phyloP scores from a whole-genome alignment of 1,284 basidiomycete genomes.

The Ganoderma sinense region DNA sequence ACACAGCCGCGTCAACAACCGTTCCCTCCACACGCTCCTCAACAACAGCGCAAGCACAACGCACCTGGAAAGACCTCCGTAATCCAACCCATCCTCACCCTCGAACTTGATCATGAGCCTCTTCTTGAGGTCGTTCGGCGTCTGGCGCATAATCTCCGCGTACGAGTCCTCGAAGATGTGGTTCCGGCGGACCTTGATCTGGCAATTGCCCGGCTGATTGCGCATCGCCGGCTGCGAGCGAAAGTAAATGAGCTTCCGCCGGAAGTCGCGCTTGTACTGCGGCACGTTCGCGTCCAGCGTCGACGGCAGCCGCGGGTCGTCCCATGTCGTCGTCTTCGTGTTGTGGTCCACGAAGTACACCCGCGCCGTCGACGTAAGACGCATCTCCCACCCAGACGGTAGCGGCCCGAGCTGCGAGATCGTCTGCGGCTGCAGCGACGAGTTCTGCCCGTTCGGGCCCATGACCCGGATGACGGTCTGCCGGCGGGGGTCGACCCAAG shows the following conservation, averaged over 20 bases:
- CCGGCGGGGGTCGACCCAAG: conserved; percentile 97
- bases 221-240: conserved; percentile 96
- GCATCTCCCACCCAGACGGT: conserved; percentile 98
- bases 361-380: conserved; percentile 89
- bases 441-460: conserved; percentile 76
- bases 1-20: not conserved
- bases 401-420: conserved; percentile 94
- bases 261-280: conserved; percentile 99
- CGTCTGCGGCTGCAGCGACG: conserved; percentile 79
- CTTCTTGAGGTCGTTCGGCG: conserved; percentile 95
- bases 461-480: conserved; percentile 82
- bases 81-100: conserved; percentile 98
- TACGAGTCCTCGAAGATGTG: conserved; percentile 98
- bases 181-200: conserved; percentile 93
- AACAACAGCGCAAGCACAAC: conserved; percentile 31
- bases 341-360: conserved; percentile 99
- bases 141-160: conserved; percentile 94
- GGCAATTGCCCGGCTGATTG: conserved; percentile 90
- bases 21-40: not conserved
- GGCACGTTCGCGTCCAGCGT: conserved; percentile 92
- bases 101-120: conserved; percentile 99
- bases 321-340: conserved; percentile 96
- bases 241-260: conserved; percentile 99
- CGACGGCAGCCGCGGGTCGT: conserved; percentile 90
- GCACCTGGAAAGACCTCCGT: conserved; percentile 94